These are phyloP conservation scores for Aspergillus nanangensis DNA, from an alignment of 495 filamentous ascomycete genomes.

Conservation along the genomic window DNA sequence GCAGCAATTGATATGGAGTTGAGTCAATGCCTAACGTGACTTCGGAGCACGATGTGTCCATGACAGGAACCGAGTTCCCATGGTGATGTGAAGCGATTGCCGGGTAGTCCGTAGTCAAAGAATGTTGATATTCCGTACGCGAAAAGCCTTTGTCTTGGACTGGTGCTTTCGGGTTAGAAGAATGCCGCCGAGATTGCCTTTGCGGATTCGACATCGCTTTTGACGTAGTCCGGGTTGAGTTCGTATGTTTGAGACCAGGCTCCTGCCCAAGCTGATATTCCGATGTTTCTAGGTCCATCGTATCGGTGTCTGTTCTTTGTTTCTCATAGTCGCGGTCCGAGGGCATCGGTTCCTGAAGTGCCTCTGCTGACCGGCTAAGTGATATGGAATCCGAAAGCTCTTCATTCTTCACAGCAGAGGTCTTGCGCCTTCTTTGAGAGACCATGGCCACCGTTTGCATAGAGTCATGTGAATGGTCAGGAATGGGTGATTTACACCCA, in stretches of 20 bases:
- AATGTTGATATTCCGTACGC: too few relatives aligned
- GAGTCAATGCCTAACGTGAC: neutral
- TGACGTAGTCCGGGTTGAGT: conserved; percentile 1
- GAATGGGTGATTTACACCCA: too few relatives aligned
- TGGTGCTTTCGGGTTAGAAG: conserved; percentile 28
- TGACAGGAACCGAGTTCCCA: too few relatives aligned
- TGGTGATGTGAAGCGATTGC: too few relatives aligned
- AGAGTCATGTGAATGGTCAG: too few relatives aligned
- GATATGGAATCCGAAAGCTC: neutral
- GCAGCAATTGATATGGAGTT: neutral
- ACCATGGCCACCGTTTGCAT: conserved; percentile 16
- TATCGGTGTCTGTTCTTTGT: neutral
- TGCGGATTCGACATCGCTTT: conserved; percentile 12
- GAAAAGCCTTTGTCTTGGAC: too few relatives aligned
- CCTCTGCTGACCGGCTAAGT: neutral
- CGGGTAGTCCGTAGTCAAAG: too few relatives aligned
- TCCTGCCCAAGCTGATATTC: too few relatives aligned
- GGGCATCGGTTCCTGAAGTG: too few relatives aligned
- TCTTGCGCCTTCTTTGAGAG: conserved; percentile 29
- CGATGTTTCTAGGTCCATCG: neutral
- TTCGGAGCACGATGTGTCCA: too few relatives aligned
- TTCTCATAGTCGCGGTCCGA: too few relatives aligned
- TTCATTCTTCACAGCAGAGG: conserved; percentile 17
- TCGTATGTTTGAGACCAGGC: too few relatives aligned
- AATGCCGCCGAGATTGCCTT: conserved; percentile 33